phyloP scores from a whole-genome alignment of 2,329 filamentous ascomycete species.

The Seiridium unicorne region DNA sequence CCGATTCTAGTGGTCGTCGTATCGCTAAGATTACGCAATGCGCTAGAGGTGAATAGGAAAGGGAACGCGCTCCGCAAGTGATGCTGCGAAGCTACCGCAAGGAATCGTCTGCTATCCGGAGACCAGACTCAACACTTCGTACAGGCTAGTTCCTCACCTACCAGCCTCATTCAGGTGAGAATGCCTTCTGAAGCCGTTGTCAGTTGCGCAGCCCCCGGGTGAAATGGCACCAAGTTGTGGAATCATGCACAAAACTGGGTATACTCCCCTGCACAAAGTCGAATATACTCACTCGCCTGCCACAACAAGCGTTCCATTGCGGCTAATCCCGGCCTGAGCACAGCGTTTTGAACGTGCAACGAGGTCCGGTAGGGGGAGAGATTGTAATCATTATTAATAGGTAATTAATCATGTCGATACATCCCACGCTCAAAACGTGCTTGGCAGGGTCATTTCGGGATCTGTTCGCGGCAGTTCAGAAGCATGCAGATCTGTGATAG shows the following conservation, averaged over 20 bases:
- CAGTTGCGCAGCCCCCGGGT: too few relatives aligned
- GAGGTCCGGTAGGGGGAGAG: not conserved
- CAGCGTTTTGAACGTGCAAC: constrained; percentile 1
- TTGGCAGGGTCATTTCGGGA: not conserved
- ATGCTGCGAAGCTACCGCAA: not conserved
- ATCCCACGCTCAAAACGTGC: constrained; percentile 2
- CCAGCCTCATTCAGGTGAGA: not conserved
- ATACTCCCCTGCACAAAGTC: not conserved
- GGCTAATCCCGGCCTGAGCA: not conserved
- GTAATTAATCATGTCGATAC: not conserved
- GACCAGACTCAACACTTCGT: not conserved
- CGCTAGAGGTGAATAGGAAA: constrained; percentile 3
- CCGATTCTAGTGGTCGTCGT: not conserved
- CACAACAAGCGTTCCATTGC: not conserved
- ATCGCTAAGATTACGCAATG: constrained; percentile 2
- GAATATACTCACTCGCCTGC: not conserved
- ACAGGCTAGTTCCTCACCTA: not conserved
- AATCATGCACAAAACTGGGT: not conserved
- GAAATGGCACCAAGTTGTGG: not conserved
- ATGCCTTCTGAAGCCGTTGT: too few relatives aligned
- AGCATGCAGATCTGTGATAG: not conserved
- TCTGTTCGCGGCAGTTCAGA: constrained; percentile 3
- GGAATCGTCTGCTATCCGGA: not conserved
- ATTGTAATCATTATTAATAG: constrained; percentile 2
- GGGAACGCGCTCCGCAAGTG: not conserved